Conservation (phyloP, 2,329 filamentous ascomycete species). For the Aspergillus tanneri region DNA sequence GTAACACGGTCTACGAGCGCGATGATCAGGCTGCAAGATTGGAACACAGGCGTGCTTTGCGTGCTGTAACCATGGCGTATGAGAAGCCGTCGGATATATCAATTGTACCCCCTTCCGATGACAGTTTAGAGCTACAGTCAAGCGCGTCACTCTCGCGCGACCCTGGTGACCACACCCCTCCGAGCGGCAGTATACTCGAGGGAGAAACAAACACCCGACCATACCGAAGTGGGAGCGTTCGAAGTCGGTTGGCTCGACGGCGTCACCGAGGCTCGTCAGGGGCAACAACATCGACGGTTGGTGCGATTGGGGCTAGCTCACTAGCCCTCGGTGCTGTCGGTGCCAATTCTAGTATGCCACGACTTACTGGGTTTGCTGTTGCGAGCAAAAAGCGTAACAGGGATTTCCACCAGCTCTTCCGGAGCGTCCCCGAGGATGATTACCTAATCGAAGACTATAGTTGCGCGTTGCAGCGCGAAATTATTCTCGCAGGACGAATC, state of each 20-base stretch:
- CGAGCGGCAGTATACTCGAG: slow-evolving; percentile 64
- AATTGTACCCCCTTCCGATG: slow-evolving; percentile 44
- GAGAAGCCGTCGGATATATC: slow-evolving; percentile 41
- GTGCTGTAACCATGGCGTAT: slow-evolving; percentile 63
- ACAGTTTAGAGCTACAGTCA: slow-evolving; percentile 32
- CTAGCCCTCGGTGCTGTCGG: slow-evolving; percentile 66
- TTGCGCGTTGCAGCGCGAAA: slow-evolving; percentile 92
- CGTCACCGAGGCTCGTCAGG: slow-evolving; percentile 82
- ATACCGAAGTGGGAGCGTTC: slow-evolving; percentile 65
- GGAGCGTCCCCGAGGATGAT: slow-evolving; percentile 96
- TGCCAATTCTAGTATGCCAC: slow-evolving; percentile 61
- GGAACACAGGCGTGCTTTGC: slow-evolving; percentile 59
- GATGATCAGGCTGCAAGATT: slow-evolving; percentile 57
- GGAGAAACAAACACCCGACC: slow-evolving; percentile 56
- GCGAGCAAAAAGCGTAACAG: slow-evolving; percentile 94
- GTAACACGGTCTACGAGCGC: slow-evolving; percentile 36
- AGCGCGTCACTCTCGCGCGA: slow-evolving; percentile 31
- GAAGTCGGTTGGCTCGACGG: slow-evolving; percentile 62
- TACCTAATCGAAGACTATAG: slow-evolving; percentile 98
- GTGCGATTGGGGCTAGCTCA: slow-evolving; percentile 69
- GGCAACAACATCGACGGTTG: slow-evolving; percentile 67
- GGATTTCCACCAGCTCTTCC: slow-evolving; percentile 90
- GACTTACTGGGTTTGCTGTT: slow-evolving; percentile 90
- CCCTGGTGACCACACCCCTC: slow-evolving; percentile 63
- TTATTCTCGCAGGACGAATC: slow-evolving; percentile 85